A percentile compares a stretch with the other conserved stretches of the same genome.
phyloP scores from a whole-genome alignment of 2,329 filamentous ascomycete genomes.

The Diaporthe sp. region DNA sequence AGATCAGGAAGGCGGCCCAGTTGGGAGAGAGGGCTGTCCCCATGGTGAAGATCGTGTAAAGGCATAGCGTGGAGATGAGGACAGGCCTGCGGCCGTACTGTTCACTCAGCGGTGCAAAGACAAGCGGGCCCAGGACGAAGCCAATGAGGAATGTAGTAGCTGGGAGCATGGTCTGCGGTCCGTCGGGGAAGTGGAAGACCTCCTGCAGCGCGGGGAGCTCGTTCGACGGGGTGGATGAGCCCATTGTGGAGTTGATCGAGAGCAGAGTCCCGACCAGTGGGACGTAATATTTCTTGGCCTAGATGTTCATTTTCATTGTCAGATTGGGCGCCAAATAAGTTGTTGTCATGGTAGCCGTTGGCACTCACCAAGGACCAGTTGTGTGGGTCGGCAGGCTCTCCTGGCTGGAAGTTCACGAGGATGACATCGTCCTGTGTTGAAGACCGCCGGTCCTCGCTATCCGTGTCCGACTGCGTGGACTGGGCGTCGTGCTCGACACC shows the following conservation, averaged over 20 bases:
- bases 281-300: constrained; percentile 45
- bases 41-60: constrained; percentile 45
- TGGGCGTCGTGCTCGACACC: not conserved
- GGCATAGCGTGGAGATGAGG: constrained; percentile 39
- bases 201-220: constrained; percentile 43
- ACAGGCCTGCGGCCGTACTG: constrained; percentile 44
- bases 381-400: constrained; percentile 36
- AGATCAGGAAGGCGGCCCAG: constrained; percentile 46
- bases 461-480: constrained; percentile 23
- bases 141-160: constrained; percentile 47
- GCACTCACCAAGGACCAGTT: constrained; percentile 32
- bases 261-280: constrained; percentile 44
- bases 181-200: constrained; percentile 43
- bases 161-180: constrained; percentile 45
- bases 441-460: constrained; percentile 7
- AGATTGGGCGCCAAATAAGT: not conserved
- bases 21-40: constrained; percentile 42
- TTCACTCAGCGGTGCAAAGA: constrained; percentile 48
- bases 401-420: constrained; percentile 37
- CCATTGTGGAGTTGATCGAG: constrained; percentile 46
- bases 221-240: constrained; percentile 47
- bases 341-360: too few relatives aligned
- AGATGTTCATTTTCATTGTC: not conserved
- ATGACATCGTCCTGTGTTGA: constrained; percentile 14
- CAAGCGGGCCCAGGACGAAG: constrained; percentile 47